Conservation (phyloP, 306 rosid genomes). For the Oxytropis ochrocephala region DNA sequence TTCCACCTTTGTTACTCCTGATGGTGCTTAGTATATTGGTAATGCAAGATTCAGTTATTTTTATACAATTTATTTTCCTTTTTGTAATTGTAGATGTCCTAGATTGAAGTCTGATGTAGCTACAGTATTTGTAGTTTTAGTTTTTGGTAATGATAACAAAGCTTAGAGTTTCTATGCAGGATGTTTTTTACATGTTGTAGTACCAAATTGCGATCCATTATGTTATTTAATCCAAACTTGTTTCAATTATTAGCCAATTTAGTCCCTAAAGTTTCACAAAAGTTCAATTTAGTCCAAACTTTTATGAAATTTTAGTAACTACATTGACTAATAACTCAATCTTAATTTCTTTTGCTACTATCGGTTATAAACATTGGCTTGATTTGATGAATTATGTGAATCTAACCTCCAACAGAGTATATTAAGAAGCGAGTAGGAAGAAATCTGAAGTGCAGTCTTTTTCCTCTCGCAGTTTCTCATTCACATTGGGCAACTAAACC, state of each 20-base stretch:
- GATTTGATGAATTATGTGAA: no score
- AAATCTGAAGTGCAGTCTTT: no score
- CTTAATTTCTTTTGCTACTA: background rate
- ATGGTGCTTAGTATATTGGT: background rate
- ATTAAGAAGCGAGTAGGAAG: no score
- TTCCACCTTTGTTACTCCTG: background rate
- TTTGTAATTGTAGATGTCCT: background rate
- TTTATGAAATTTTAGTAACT: no score
- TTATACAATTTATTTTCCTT: background rate
- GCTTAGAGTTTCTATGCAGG: background rate
- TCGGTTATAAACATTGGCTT: background rate
- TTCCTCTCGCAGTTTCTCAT: background rate
- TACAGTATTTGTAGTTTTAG: background rate
- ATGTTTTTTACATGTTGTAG: no score
- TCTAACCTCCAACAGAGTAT: no score
- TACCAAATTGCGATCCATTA: background rate
- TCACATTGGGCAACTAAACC: background rate
- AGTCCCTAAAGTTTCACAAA: no score
- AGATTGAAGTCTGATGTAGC: background rate
- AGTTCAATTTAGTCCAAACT: no score
- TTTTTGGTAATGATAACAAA: background rate
- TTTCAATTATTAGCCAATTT: no score
- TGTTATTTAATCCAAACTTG: no score
- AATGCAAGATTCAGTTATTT: background rate
- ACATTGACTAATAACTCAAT: no score